Percentiles rank a stretch among this genome's conserved stretches.
Conservation (phyloP, 768 basidiomycete genomes). For the Phaffia australis region DNA sequence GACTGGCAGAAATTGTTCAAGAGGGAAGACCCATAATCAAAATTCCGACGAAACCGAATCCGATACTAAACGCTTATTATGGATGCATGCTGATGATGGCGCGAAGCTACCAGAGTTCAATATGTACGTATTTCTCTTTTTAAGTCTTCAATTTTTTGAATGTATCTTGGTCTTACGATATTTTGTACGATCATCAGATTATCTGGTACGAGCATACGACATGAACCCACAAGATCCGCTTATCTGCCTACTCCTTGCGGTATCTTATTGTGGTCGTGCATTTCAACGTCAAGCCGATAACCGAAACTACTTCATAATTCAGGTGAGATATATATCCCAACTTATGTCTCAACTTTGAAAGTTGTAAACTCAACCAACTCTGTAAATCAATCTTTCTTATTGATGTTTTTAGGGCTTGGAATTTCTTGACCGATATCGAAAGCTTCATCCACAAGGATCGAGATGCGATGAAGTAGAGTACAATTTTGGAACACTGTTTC, state of each 20-base stretch:
- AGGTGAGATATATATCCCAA: slow-evolving; percentile 40
- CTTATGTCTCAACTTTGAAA: too few relatives aligned
- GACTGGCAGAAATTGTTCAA: too few relatives aligned
- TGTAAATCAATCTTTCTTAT: background rate
- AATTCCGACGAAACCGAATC: slow-evolving; percentile 54
- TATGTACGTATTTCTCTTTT: slow-evolving; percentile 51
- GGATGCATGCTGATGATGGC: slow-evolving; percentile 73
- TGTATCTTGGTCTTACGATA: background rate
- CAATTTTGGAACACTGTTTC: slow-evolving; percentile 85
- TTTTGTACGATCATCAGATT: slow-evolving; percentile 48
- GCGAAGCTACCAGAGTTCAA: slow-evolving; percentile 78
- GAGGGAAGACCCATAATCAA: too few relatives aligned
- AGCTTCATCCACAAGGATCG: slow-evolving; percentile 38
- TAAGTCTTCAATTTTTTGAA: background rate
- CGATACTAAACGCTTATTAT: slow-evolving; percentile 60
- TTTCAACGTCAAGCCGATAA: slow-evolving; percentile 94
- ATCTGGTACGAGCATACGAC: slow-evolving; percentile 78
- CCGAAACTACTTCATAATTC: slow-evolving; percentile 72
- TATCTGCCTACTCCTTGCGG: slow-evolving; percentile 68
- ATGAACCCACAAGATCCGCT: slow-evolving; percentile 72
- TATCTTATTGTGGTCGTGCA: slow-evolving; percentile 76
- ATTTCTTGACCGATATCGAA: slow-evolving; percentile 70
- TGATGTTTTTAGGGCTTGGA: slow-evolving; percentile 56
- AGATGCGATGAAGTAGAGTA: slow-evolving; percentile 63
- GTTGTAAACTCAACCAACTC: too few relatives aligned